Base-by-base conservation (phyloP, 306 rosid genomes). In the Medicago truncatula region DNA sequence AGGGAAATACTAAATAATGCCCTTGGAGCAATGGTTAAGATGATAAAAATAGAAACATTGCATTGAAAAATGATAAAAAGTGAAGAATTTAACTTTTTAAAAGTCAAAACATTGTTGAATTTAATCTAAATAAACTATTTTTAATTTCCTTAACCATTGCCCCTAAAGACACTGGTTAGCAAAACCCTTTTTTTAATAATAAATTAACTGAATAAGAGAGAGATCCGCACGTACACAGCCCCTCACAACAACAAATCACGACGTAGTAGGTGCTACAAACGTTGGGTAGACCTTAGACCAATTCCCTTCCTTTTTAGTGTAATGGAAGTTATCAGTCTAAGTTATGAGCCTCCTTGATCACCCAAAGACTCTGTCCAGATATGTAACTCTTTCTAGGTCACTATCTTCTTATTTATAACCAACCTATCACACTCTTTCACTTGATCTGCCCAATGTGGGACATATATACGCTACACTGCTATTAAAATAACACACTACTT, bases 191-290 rank as follows among this genome's bases (percentile, higher is more conserved):
- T n/a, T n/a, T n/a, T n/a, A n/a, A n/a, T n/a, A n/a, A n/a, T n/a
- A n/a, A n/a, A n/a, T n/a, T n/a, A n/a, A n/a, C 63, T 75, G 0
- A 0, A 1, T 8, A 8, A 9, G 7, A 18, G 21, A 6, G 80
- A 87, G 89, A 84, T 87, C 89, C 84, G 93, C 96, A 90, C 97
- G 89, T 4, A 89, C 93, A 88, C 93, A 87, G 79, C 2, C 88
- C 96, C 93, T 44, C 84, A 3, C 76, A 60, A 7, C 47, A 80
- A 88, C 87, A 88, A 88, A 88, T 92, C 77, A 90, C 82, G 93
- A 89, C 87, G 86, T 88, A n/a, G n/a, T n/a, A 78, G 86, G 90
- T 76, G 80, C 96, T 58, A 67, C 86, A 76, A 65, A n/a, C 86
- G 4, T 7, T 6, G 88, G 72, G 77, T 78, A 86, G 96, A 90